Evolutionary conservation across 768 basidiomycete genomes (phyloP), one percentile per base, ranked within the genome.

Genomic region (Daedalea quercina): DNA sequence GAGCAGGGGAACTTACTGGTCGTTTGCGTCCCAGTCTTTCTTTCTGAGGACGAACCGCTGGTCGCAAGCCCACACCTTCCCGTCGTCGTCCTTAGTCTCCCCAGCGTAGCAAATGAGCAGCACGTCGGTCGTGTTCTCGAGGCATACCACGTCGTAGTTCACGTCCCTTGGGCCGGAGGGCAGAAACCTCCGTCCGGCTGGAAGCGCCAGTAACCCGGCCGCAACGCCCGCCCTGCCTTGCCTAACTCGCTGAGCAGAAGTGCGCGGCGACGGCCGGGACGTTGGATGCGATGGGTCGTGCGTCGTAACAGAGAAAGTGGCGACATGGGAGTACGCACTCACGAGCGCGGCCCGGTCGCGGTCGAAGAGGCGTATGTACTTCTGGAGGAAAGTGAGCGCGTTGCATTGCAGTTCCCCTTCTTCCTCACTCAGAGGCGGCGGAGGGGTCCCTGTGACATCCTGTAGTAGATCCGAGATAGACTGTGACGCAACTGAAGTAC

Each of bases 11-110:
- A 52, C 60, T 46, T 44, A 63, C 62, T 52, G n/a, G 25, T 62
- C 60, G 15, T 57, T 50, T 23, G 58, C 57, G 23, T 62, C 57
- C 63, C 57, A 56, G 15, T 55, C 58, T 37, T 42, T 47, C 28
- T 42, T 51, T 17, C 57, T 53, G n/a, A 65, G 52, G 8, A 63
- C 25, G 46, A 65, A 63, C 11, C 52, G 56, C 54, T 63, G 60
- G 34, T 61, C 62, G 50, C 52, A 60, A 28, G 46, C 41, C 47
- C 50, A 47, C n/a, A n/a, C 33, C 40, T 17, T 22, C 15, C 20
- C 34, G 1, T 24, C 31, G 4, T 40, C 33, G 22, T 26, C 4
- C 24, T 24, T 40, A 12, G 35, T 3, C 37, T 40, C 37, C 31
- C 25, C 45, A 26, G 49, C 33, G 23, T 62, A 57, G 43, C 60